Percentiles rank a stretch among this genome's conserved stretches.
phyloP scores from a whole-genome alignment of 352 stramenopile species.

The Phytophthora pinifolia region DNA sequence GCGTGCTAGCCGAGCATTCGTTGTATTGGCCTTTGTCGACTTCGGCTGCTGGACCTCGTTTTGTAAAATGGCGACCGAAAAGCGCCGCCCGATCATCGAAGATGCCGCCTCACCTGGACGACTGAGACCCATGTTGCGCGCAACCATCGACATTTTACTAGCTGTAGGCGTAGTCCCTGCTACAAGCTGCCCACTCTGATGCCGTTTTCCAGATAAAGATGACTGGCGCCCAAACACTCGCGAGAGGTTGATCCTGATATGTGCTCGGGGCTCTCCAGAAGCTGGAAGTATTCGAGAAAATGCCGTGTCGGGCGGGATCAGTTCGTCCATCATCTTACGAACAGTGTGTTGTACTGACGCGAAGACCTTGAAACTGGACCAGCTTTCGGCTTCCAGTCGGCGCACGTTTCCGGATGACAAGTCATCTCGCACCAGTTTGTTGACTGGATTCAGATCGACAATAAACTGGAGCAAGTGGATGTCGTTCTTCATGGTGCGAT shows the following conservation, averaged over 20 bases:
- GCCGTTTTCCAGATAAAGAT: constrained; percentile 1
- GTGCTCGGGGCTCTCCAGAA: constrained; percentile 9
- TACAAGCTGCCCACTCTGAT: too few relatives aligned
- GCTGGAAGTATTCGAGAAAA: not conserved
- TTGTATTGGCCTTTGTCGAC: not conserved
- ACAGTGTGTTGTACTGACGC: constrained; percentile 38
- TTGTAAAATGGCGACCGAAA: constrained; percentile 4
- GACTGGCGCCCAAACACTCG: constrained; percentile 1
- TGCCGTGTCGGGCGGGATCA: constrained; percentile 26
- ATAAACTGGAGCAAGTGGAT: constrained; percentile 49
- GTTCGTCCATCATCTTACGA: constrained; percentile 33
- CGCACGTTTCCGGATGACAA: constrained; percentile 35
- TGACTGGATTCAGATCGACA: constrained; percentile 56
- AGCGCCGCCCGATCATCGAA: constrained; percentile 1
- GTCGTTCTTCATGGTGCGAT: constrained; percentile 8
- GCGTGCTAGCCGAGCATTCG: constrained; percentile 24
- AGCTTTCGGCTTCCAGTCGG: constrained; percentile 54
- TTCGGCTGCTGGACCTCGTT: not conserved
- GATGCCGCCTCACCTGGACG: constrained; percentile 1
- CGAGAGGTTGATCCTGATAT: constrained; percentile 10
- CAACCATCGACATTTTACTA: constrained; percentile 20
- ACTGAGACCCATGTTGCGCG: constrained; percentile 8
- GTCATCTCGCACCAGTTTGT: constrained; percentile 44
- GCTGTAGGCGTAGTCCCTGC: not conserved
- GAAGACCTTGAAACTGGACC: constrained; percentile 47